Percentiles rank a stretch among this genome's conserved stretches.
phyloP scores from a whole-genome alignment of 1,139 yeast genomes.

The Suhomyces bolitotheri region DNA sequence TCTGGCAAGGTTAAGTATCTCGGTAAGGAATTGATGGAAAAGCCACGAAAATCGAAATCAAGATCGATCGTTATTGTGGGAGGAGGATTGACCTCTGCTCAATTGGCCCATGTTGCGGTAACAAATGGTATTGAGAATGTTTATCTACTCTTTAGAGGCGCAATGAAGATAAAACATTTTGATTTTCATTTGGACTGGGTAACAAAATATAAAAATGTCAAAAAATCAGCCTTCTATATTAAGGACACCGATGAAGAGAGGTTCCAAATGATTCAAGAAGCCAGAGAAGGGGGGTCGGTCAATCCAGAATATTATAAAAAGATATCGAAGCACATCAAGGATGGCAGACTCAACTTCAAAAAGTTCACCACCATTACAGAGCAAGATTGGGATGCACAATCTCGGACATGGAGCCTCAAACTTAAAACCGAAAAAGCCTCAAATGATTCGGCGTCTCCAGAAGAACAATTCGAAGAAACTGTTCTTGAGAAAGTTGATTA shows the following conservation, averaged over 20 bases:
- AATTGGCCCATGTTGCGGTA: slow-evolving; percentile 44
- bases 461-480: slow-evolving; percentile 8
- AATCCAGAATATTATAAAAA: slow-evolving; percentile 47
- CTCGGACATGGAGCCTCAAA: slow-evolving; percentile 17
- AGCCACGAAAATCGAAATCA: slow-evolving; percentile 16
- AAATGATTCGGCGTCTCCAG: slow-evolving; percentile 9
- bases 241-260: slow-evolving; percentile 46
- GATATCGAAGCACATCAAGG: slow-evolving; percentile 30
- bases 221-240: slow-evolving; percentile 44
- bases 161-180: slow-evolving; percentile 48
- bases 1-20: slow-evolving; percentile 26
- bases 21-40: slow-evolving; percentile 18
- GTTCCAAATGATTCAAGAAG: slow-evolving; percentile 41
- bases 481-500: slow-evolving; percentile 29
- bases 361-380: slow-evolving; percentile 25
- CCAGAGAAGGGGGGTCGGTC: slow-evolving; percentile 51
- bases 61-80: slow-evolving; percentile 43
- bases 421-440: slow-evolving; percentile 8
- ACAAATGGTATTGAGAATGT: slow-evolving; percentile 32
- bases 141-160: slow-evolving; percentile 39
- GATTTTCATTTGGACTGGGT: slow-evolving; percentile 56
- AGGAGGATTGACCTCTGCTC: slow-evolving; percentile 53
- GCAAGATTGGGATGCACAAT: slow-evolving; percentile 23
- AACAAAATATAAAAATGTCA: slow-evolving; percentile 48
- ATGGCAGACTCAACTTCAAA: slow-evolving; percentile 29